phyloP scores from a whole-genome alignment of 805 yeast genomes.

The Candida oleophila region DNA sequence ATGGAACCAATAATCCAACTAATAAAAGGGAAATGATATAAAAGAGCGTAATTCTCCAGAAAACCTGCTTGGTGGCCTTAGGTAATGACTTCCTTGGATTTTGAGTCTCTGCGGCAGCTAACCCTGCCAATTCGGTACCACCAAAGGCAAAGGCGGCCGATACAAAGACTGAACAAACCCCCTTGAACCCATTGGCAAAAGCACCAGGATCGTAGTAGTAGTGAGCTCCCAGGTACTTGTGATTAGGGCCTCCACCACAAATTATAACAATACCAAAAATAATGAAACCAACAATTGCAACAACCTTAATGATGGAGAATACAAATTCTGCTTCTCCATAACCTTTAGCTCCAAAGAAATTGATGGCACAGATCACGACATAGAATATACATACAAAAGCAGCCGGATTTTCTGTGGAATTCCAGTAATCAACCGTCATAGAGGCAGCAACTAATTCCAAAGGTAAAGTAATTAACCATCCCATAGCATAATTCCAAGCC shows the following conservation, averaged over 20 bases:
- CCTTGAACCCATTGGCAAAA: constrained; percentile 63
- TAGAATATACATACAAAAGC: constrained; percentile 59
- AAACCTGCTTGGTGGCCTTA: constrained; percentile 41
- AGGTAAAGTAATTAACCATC: constrained; percentile 44
- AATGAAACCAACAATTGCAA: constrained; percentile 59
- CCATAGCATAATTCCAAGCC: constrained; percentile 30
- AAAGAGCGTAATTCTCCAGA: constrained; percentile 40
- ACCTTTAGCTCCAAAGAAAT: constrained; percentile 48
- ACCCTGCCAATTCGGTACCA: constrained; percentile 36
- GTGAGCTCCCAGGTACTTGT: constrained; percentile 53
- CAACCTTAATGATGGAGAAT: constrained; percentile 55
- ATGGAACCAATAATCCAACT: constrained; percentile 39
- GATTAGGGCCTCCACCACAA: constrained; percentile 56
- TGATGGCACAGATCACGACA: constrained; percentile 43
- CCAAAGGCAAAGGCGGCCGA: constrained; percentile 38
- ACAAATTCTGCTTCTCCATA: constrained; percentile 66
- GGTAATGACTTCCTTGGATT: constrained; percentile 40
- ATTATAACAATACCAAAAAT: constrained; percentile 55
- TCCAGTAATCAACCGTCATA: constrained; percentile 57
- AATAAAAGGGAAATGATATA: constrained; percentile 42
- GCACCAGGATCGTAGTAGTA: constrained; percentile 71
- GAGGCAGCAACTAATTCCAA: constrained; percentile 57
- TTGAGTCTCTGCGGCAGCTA: constrained; percentile 36
- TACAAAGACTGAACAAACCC: constrained; percentile 58
- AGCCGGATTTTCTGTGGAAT: constrained; percentile 47